These are phyloP conservation scores for Phalaenopsis equestris DNA, from an alignment of 106 monocot species.

Conservation along the genomic window DNA sequence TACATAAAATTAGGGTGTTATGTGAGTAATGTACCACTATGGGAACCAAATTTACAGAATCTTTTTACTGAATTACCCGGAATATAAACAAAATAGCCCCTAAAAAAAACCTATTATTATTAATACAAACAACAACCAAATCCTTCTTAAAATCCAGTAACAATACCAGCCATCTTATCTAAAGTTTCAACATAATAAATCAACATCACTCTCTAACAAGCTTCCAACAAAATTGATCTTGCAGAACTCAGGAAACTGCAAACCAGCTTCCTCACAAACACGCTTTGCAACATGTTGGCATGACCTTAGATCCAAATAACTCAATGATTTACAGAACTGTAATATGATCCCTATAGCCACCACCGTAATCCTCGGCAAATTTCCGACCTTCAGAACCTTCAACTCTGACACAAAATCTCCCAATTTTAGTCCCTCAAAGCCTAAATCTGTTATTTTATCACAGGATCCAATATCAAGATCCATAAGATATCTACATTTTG, in stretches of 20 bases:
- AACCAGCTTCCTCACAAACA: slow-evolving; percentile 54
- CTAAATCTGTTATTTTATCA: slow-evolving; percentile 64
- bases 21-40: background rate
- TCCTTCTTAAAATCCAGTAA: background rate
- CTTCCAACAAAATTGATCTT: slow-evolving; percentile 54
- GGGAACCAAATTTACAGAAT: background rate
- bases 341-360: slow-evolving; percentile 35
- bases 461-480: slow-evolving; percentile 81
- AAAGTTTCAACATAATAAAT: slow-evolving; percentile 35
- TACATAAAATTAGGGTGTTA: no score
- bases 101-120: background rate
- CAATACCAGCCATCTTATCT: background rate
- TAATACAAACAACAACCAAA: background rate
- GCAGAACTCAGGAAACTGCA: slow-evolving; percentile 55
- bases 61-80: background rate
- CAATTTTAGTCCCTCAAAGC: slow-evolving; percentile 36
- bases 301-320: slow-evolving; percentile 67
- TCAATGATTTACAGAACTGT: slow-evolving; percentile 45
- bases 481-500: slow-evolving; percentile 50
- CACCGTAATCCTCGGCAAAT: slow-evolving; percentile 56
- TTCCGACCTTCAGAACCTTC: slow-evolving; percentile 54
- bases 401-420: slow-evolving; percentile 29
- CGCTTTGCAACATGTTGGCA: slow-evolving; percentile 51
- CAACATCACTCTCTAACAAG: slow-evolving; percentile 31
- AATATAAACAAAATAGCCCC: background rate